Percentiles rank a stretch among this genome's conserved stretches.
These are phyloP conservation scores for Ensete ventricosum DNA, from an alignment of 176 grass and related monocot species.

Conservation along the genomic window DNA sequence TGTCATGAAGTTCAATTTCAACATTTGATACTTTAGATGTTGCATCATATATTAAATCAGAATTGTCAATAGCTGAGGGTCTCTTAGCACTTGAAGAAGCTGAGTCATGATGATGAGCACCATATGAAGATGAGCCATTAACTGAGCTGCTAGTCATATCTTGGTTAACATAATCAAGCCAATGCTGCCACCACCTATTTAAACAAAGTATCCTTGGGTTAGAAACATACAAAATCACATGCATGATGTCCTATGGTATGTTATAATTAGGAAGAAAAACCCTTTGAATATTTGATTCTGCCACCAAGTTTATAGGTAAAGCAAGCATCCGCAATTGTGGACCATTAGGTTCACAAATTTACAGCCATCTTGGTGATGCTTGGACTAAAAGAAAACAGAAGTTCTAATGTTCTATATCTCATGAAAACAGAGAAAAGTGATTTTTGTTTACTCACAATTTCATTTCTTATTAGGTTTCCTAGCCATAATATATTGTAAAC, in stretches of 20 bases:
- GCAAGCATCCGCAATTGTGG: background rate
- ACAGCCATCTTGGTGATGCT: too few species aligned
- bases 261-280: background rate
- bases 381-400: too few species aligned
- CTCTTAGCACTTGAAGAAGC: constrained; percentile 41
- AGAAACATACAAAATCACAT: constrained; percentile 4
- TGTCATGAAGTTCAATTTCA: constrained; percentile 85
- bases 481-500: too few species aligned
- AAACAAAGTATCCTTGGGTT: constrained; percentile 15
- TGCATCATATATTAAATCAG: constrained; percentile 69
- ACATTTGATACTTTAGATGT: constrained; percentile 71
- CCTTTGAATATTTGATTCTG: too few species aligned
- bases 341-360: too few species aligned
- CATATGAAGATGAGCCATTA: constrained; percentile 38
- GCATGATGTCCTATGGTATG: background rate
- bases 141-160: constrained; percentile 50
- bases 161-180: constrained; percentile 95
- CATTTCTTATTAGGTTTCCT: too few species aligned
- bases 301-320: background rate
- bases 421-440: too few species aligned
- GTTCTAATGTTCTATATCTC: too few species aligned
- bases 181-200: constrained; percentile 97
- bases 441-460: too few species aligned
- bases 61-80: constrained; percentile 86
- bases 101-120: constrained; percentile 52